Evolutionary conservation across 2,329 filamentous ascomycete genomes (phyloP).

Genomic region (Cladophialophora yegresii): DNA sequence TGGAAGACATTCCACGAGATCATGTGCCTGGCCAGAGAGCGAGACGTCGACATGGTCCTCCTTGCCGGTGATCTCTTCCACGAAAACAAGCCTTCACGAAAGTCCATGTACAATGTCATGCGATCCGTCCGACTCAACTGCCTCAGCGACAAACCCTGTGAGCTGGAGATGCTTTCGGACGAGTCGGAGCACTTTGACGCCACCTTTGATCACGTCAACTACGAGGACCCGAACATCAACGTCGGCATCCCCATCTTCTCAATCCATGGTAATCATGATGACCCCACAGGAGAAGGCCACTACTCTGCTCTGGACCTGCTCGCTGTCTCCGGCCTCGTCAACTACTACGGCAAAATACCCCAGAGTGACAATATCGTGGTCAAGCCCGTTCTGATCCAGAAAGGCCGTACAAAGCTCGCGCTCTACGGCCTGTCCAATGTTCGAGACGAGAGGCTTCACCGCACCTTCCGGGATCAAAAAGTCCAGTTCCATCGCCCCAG

Average conservation of each 20-base stretch:
- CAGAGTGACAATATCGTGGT: slow-evolving; percentile 92
- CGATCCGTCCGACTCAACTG: slow-evolving; percentile 89
- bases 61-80: slow-evolving; percentile 95
- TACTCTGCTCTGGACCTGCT: slow-evolving; percentile 87
- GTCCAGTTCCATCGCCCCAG: slow-evolving; percentile 90
- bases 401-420: slow-evolving; percentile 87
- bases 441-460: slow-evolving; percentile 88
- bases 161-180: slow-evolving; percentile 92
- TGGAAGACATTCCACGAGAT: slow-evolving; percentile 96
- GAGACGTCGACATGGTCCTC: slow-evolving; percentile 97
- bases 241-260: slow-evolving; percentile 96
- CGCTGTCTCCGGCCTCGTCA: slow-evolving; percentile 86
- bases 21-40: slow-evolving; percentile 79
- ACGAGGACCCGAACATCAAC: slow-evolving; percentile 96
- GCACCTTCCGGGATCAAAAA: slow-evolving; percentile 87
- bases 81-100: slow-evolving; percentile 94
- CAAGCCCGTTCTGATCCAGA: slow-evolving; percentile 89
- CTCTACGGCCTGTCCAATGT: slow-evolving; percentile 95
- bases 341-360: slow-evolving; percentile 91
- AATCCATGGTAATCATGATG: slow-evolving; percentile 97
- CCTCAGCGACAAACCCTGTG: slow-evolving; percentile 90
- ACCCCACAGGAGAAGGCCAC: slow-evolving; percentile 94
- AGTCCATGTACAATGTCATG: slow-evolving; percentile 97
- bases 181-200: slow-evolving; percentile 87
- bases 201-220: slow-evolving; percentile 92